Percentiles rank a stretch among this genome's conserved stretches.
These are phyloP conservation scores for Acanthamoeba healyi DNA, from an alignment of 208 protist genomes.

Conservation along the genomic window DNA sequence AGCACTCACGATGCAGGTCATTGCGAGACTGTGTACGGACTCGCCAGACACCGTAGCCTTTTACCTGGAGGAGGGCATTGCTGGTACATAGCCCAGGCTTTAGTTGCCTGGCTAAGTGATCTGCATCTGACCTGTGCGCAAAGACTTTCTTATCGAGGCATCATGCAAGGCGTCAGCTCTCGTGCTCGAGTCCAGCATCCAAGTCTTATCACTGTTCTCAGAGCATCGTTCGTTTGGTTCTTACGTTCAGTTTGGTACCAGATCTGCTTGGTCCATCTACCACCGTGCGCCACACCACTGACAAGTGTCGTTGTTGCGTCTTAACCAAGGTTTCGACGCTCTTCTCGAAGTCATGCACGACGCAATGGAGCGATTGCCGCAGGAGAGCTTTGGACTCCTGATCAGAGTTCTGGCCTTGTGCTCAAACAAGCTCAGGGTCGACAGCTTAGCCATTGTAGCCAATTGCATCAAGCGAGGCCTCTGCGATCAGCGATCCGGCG, in stretches of 20 bases:
- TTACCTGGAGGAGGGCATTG: neutral
- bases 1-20: neutral
- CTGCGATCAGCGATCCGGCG: neutral
- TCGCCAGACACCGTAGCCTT: neutral
- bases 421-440: neutral
- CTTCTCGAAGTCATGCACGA: neutral
- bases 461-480: neutral
- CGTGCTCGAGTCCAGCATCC: neutral
- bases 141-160: slow-evolving; percentile 4
- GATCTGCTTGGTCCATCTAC: neutral
- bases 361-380: neutral
- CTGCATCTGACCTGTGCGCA: neutral
- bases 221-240: neutral
- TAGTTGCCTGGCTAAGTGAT: no score
- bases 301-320: no score
- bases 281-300: no score
- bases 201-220: neutral
- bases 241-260: slow-evolving; percentile 11
- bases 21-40: neutral
- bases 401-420: neutral
- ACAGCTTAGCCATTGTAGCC: neutral
- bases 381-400: neutral
- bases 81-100: neutral
- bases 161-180: neutral
- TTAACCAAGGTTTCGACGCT: neutral